Conservation (phyloP, 257 asterid species). For the Solanum chilense region DNA sequence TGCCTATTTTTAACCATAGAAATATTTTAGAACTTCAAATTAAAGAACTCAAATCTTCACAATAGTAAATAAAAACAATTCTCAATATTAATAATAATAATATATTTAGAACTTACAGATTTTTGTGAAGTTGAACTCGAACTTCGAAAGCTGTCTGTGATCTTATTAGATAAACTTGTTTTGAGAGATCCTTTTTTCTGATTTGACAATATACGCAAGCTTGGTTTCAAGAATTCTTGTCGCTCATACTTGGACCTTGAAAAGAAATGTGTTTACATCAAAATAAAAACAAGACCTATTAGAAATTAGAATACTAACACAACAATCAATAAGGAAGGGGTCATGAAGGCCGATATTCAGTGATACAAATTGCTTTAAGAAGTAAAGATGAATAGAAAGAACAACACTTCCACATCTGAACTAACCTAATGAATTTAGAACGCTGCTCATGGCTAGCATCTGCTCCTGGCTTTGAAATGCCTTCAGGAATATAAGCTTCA, state of each 20-base stretch:
- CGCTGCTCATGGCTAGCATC: conserved; percentile 73
- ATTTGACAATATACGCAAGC: conserved; percentile 74
- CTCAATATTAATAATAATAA: not conserved
- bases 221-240: conserved; percentile 89
- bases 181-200: conserved; percentile 45
- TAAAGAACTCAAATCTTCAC: not conserved
- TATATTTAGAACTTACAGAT: conserved; percentile 33
- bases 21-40: not conserved
- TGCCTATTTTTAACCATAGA: not conserved
- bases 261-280: conserved; percentile 3
- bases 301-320: not conserved
- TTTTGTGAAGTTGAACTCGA: conserved; percentile 42
- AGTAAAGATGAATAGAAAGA: not conserved
- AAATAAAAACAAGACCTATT: not conserved
- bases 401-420: not conserved
- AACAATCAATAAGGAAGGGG: not conserved
- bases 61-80: not conserved
- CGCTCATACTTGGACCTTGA: conserved; percentile 83
- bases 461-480: conserved; percentile 73
- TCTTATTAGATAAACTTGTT: conserved; percentile 61
- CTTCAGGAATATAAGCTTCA: conserved; percentile 92
- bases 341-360: not conserved
- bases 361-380: not conserved
- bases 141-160: conserved; percentile 53
- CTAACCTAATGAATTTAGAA: conserved; percentile 68